These are phyloP conservation scores for Mycena olivaceomarginata DNA, from an alignment of 768 basidiomycete genomes.

Conservation along the genomic window DNA sequence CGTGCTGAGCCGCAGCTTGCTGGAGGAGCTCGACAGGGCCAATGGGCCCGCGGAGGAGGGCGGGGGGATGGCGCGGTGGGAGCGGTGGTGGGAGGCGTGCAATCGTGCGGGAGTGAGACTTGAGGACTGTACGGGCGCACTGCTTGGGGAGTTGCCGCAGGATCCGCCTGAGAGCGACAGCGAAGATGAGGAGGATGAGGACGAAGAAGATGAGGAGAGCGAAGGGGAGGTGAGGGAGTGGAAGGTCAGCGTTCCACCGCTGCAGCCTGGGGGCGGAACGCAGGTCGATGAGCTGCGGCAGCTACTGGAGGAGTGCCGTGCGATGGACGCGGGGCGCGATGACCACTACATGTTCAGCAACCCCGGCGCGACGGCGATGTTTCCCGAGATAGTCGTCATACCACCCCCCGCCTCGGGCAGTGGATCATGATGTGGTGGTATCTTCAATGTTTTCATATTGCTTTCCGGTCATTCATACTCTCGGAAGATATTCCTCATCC, in stretches of 20 bases:
- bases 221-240: conserved; percentile 53
- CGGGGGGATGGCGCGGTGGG: conserved; percentile 75
- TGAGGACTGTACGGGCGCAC: conserved; percentile 86
- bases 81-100: conserved; percentile 80
- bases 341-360: conserved; percentile 48
- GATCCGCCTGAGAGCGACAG: conserved; percentile 56
- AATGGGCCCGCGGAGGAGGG: conserved; percentile 67
- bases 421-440: neutral
- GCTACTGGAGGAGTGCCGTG: conserved; percentile 74
- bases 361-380: conserved; percentile 48
- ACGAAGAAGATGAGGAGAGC: conserved; percentile 43
- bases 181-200: conserved; percentile 56
- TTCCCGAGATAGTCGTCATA: conserved; percentile 32
- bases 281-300: conserved; percentile 69
- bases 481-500: too few relatives aligned
- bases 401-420: neutral
- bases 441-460: too few relatives aligned
- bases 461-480: too few relatives aligned
- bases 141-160: conserved; percentile 71
- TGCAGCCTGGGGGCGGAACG: conserved; percentile 36
- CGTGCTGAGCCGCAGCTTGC: conserved; percentile 71
- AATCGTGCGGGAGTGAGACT: conserved; percentile 70
- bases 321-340: conserved; percentile 67
- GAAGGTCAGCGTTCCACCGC: conserved; percentile 48
- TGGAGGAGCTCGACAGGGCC: conserved; percentile 74